Evolutionary conservation across 495 filamentous ascomycete species (phyloP), one percentile per base, ranked within the genome.

Genomic region (Neurospora tetraspora): DNA sequence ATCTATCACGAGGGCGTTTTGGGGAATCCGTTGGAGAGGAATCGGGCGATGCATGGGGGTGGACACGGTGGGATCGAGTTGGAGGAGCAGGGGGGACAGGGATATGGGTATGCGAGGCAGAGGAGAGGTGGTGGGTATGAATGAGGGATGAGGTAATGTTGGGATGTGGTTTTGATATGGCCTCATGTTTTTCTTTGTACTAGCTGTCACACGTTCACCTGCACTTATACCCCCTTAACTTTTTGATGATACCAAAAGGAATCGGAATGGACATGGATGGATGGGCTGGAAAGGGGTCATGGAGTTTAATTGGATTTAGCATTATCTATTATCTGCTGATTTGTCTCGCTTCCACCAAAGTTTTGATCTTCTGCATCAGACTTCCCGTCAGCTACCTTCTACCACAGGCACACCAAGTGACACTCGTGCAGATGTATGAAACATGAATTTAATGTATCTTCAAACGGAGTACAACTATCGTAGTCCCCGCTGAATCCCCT

Each of bases 1-100:
- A 80, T 86, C 65, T 76, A 72, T 68, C 78, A 83, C 71, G 73
- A 80, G 27, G 77, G 78, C 14, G 27, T 61, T 61, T 61, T 61
- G 27, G 53, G 27, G 80, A 80, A 36, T 77, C 79, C 31, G 77
- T 81, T 37, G 80, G 80, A 42, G 75, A 76, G 11, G 61, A 78
- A n/a, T 76, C 75, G 70, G 14, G 73, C 70, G 36, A 65, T 14
- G 23, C 68, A 61, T 45, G 69, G 72, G 39, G 70, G 45, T 53
- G 12, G 69, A 39, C 53, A 70, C 47, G 27, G 31, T 31, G 70
- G 37, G 2, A 42, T 43, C 6, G 39, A 42, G 43, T 18, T 34
- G 14, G 69, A 20, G 12, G 20, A 43, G 69, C 39, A 27, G 9
- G 16, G 38, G 5, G 7, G 12, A 37, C 42, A 27, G 7, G 39